phyloP scores from a whole-genome alignment of 257 asterid genomes.

The Solanum habrochaites region DNA sequence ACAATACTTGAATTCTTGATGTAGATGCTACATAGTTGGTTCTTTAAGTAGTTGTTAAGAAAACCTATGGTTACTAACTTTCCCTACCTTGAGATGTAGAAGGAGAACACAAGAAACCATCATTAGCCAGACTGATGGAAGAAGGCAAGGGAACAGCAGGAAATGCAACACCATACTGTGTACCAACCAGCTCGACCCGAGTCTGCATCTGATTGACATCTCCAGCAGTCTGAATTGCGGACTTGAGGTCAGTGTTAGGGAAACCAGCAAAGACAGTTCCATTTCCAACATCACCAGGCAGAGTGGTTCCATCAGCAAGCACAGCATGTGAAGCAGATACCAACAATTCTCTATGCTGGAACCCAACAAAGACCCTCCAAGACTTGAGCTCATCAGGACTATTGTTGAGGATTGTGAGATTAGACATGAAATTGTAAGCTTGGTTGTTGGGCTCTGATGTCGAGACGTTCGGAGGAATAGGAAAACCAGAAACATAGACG shows the following conservation, averaged over 20 bases:
- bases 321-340: constrained; percentile 46
- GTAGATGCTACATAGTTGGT: neutral
- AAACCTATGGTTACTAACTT: neutral
- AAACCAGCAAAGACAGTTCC: constrained; percentile 45
- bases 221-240: constrained; percentile 61
- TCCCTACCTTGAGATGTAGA: constrained; percentile 22
- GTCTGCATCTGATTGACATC: constrained; percentile 40
- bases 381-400: constrained; percentile 36
- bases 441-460: constrained; percentile 26
- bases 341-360: constrained; percentile 37
- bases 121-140: constrained; percentile 42
- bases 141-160: constrained; percentile 38
- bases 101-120: constrained; percentile 36
- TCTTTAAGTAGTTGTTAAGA: neutral
- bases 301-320: constrained; percentile 38
- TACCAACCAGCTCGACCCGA: constrained; percentile 41
- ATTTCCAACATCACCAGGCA: constrained; percentile 53
- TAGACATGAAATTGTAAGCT: constrained; percentile 51
- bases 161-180: constrained; percentile 45
- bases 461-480: constrained; percentile 28
- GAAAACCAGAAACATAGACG: constrained; percentile 16
- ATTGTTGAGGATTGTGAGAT: constrained; percentile 35
- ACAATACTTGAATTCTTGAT: neutral
- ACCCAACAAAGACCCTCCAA: constrained; percentile 67
- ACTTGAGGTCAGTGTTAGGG: constrained; percentile 33